Evolutionary conservation across 495 filamentous ascomycete species (phyloP), one percentile per base, ranked within the genome.

Genomic region (Extremus antarcticus): DNA sequence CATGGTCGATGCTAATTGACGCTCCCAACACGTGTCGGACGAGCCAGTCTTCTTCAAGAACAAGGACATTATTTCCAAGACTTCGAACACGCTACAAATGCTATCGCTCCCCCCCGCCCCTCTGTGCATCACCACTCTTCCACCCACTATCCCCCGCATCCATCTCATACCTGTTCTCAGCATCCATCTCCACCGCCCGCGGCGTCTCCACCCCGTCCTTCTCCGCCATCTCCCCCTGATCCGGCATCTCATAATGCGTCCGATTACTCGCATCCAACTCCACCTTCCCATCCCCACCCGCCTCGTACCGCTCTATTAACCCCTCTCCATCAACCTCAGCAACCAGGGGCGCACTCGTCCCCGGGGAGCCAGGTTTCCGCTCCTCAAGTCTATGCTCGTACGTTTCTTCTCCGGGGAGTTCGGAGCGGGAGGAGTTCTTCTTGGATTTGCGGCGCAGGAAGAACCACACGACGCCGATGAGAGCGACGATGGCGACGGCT

Each of bases 361-460:
- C 29, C 4, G 41, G 17, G 4, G 41, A n/a, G 16, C 17, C 41
- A 7, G 29, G 29, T 7, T 35, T 13, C 29, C 13, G 4, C 19
- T 45, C 19, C 4, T 45, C 41, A n/a, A 7, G 7, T 7, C 41
- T 7, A 21, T 45, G 16, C 41, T 45, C 41, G 41, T 45, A 21
- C 4, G 17, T 21, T n/a, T 45, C 41, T 17, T n/a, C 19, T n/a
- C 41, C 51, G 19, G 38, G 21, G 8, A 54, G 51, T 19, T 54
- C 40, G 7, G 51, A 13, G 51, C 22, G n/a, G 11, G 22, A 17
- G 38, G 25, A 25, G 4, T 11, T 25, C 15, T 54, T 54, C 25
- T 22, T 45, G n/a, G n/a, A n/a, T 22, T 20, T 54, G 11, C 51
- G 51, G 24, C 40, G 51, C 19, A 41, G 38, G 22, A 54, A 29